Percentiles rank a stretch among this genome's conserved stretches.
Conservation (phyloP, 2,329 filamentous ascomycete species). For the Calonectria ilicicola region DNA sequence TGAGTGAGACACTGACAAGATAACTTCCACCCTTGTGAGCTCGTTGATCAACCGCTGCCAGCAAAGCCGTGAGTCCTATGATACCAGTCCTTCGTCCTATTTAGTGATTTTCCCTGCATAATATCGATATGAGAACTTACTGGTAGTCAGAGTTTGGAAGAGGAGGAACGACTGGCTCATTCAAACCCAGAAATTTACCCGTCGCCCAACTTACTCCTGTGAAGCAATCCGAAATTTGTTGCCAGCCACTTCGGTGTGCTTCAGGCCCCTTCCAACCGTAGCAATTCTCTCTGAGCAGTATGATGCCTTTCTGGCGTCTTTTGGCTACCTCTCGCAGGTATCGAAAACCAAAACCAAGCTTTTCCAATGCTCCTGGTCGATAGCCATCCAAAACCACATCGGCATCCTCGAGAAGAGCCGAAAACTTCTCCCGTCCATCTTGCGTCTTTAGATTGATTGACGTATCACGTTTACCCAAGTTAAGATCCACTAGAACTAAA, state of each 20-base stretch:
- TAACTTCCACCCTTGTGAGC: not conserved
- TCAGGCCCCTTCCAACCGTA: not conserved
- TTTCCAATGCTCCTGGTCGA: not conserved
- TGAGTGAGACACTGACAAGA: not conserved
- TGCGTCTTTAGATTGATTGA: not conserved
- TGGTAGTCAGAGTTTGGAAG: not conserved
- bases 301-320: not conserved
- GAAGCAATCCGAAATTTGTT: not conserved
- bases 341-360: not conserved
- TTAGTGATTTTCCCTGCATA: no score
- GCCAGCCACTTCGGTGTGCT: not conserved
- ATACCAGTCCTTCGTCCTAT: not conserved
- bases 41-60: not conserved
- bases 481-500: not conserved
- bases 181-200: not conserved
- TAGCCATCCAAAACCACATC: not conserved
- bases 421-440: not conserved
- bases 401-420: not conserved
- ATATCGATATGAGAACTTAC: not conserved
- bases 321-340: not conserved
- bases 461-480: not conserved
- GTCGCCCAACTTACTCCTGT: not conserved
- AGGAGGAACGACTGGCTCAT: not conserved
- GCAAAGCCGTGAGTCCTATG: not conserved
- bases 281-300: not conserved